Base-by-base conservation (phyloP, 1,139 yeast genomes). In the Yamadazyma aaseri region DNA sequence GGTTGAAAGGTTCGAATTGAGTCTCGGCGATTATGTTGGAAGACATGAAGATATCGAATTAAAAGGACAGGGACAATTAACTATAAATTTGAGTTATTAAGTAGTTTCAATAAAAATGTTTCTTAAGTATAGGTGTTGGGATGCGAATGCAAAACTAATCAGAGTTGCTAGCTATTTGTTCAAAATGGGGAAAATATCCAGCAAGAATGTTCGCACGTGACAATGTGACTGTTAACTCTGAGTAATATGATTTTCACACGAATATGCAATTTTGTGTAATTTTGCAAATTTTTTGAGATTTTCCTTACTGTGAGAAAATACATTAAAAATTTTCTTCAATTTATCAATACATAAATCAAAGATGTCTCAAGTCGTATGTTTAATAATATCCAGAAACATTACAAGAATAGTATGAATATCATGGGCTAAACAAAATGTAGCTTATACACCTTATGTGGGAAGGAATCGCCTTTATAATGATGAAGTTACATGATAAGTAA, bases 1-100 rank as follows among this genome's bases (percentile, higher is more conserved):
- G 34, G 43, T 87, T 32, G 95, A 86, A 11, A 71, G 69, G 34
- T 79, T 77, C 5, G 55, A 58, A 15, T 45, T 79, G 27, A 49
- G 50, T 10, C 59, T 78, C 42, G 38, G 51, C n/a, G 73, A 71
- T 13, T 65, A 49, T 23, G 39, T 56, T 32, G 60, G 61, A 47
- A 65, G 65, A 20, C 49, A 52, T 26, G 65, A 63, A 14, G 56
- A 58, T 26, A 35, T 64, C 20, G 40, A 46, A 3, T 47, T 68
- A 31, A 45, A 47, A 5, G 56, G 56, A 10, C 62, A 56, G 4
- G 75, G 73, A 15, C 49, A 47, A 8, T 51, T 69, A 44, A 42
- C 47, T 13, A 52, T 66, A 10, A 56, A 56, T 38, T 45, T 68
- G 40, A 56, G 55, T 36, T 67, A 58, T 39, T 22, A n/a, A n/a